Conservation (phyloP, 2,329 filamentous ascomycete genomes). For the Epichloe sp. region DNA sequence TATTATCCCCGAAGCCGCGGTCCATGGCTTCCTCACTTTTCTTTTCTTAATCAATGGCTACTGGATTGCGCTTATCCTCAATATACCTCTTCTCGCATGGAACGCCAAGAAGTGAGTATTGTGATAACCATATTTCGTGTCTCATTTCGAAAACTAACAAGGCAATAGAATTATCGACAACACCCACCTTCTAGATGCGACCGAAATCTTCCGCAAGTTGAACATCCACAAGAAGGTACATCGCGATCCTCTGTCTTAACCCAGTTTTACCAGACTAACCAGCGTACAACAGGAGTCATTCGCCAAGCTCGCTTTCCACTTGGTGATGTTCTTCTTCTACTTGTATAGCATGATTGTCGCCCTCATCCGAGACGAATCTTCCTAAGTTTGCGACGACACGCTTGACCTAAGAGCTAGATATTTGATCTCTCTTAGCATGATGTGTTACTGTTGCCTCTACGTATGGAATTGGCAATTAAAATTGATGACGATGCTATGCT, state of each 20-base stretch:
- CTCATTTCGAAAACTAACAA: neutral
- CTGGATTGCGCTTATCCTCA: slow-evolving; percentile 86
- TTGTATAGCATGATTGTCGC: slow-evolving; percentile 98
- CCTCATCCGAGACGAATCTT: slow-evolving; percentile 85
- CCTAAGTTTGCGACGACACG: slow-evolving; percentile 38
- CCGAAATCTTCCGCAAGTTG: slow-evolving; percentile 97
- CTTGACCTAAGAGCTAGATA: neutral
- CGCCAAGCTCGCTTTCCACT: slow-evolving; percentile 95
- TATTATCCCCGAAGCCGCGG: slow-evolving; percentile 95
- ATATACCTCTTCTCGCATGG: slow-evolving; percentile 82
- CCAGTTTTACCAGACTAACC: slow-evolving; percentile 10
- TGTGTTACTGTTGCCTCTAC: neutral
- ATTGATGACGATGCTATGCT: neutral
- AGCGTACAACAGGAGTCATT: slow-evolving; percentile 68
- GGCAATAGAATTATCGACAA: slow-evolving; percentile 77
- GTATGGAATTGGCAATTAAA: neutral
- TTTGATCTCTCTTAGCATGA: neutral
- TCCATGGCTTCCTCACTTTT: slow-evolving; percentile 91
- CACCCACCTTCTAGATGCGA: slow-evolving; percentile 90
- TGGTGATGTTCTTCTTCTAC: slow-evolving; percentile 99
- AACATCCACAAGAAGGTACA: slow-evolving; percentile 96
- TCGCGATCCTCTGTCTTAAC: neutral
- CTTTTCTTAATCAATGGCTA: slow-evolving; percentile 98
- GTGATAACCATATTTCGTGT: neutral
- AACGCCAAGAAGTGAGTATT: slow-evolving; percentile 89